Evolutionary conservation across 352 stramenopile species (phyloP), one percentile per base, ranked within the genome.

Genomic region (Phytopythium vexans): DNA sequence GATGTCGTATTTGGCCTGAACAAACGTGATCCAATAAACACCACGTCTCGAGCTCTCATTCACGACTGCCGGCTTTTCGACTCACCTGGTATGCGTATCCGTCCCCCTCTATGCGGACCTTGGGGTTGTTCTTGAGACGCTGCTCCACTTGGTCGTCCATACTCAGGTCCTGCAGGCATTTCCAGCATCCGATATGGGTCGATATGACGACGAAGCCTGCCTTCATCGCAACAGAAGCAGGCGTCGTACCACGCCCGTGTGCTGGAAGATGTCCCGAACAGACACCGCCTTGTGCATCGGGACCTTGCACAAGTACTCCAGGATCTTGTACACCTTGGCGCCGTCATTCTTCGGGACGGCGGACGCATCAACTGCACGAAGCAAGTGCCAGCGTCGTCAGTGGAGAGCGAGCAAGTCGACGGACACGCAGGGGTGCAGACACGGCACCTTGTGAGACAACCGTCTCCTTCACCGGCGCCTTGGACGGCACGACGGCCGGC

Each of bases 1-100:
- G 49, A 94, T 91, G 68, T 94, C 77, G 60, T 92, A 94, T 73
- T 94, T 94, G 39, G 84, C 84, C 73, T 92, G 41, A n/a, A 15
- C 34, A 14, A 57, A 21, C 14, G 2, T 39, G 1, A 3, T 10
- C 36, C 42, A 36, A 4, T n/a, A 12, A 34, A 1, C 15, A 8
- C 16, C 6, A n/a, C 32, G 6, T 14, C 27, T 33, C 41, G 41
- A 0, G 11, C 1, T 3, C 8, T 8, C 14, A 12, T 14, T 42
- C 40, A 7, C 3, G 40, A 44, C 39, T 27, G 11, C 15, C 8
- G 39, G 14, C n/a, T 10, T 10, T 31, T 9, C 33, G 1, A 21
- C 60, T 50, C 47, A 86, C 77, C 69, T 88, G 82, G 59, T 94
- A 94, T 5, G 84, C 84, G 63, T 91, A 94, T 55, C 78, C 73